Percentiles rank a stretch among this genome's conserved stretches.
These are phyloP conservation scores for Filobasidium wieringae DNA, from an alignment of 768 basidiomycete species.

Conservation along the genomic window DNA sequence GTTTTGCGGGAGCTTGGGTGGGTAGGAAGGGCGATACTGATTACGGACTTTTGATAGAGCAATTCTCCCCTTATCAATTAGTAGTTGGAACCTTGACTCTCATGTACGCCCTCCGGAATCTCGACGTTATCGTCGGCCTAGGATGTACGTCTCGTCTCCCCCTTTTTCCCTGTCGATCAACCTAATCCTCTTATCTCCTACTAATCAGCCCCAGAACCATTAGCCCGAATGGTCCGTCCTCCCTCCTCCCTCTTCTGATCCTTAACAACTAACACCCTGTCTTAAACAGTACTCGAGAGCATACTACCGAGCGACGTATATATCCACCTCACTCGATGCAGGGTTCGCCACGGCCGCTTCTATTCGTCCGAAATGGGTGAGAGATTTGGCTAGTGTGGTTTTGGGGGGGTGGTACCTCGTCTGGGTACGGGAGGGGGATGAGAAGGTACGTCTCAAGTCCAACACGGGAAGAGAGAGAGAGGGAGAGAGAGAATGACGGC, in stretches of 20 bases:
- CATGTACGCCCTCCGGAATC: conserved; percentile 69
- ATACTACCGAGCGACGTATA: conserved; percentile 93
- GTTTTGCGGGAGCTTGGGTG: background rate
- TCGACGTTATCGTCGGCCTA: conserved; percentile 74
- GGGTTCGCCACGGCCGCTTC: conserved; percentile 93
- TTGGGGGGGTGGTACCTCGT: conserved; percentile 84
- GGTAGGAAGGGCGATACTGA: background rate
- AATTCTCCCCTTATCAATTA: conserved; percentile 94
- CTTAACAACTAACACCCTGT: background rate
- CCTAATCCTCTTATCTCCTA: background rate
- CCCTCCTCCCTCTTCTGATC: background rate
- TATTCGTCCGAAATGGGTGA: conserved; percentile 80
- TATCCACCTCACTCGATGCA: conserved; percentile 85
- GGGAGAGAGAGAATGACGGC: background rate
- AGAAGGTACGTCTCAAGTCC: conserved; percentile 56
- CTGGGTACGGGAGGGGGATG: conserved; percentile 82
- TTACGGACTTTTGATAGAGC: conserved; percentile 43
- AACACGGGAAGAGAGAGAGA: background rate
- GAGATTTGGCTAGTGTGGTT: conserved; percentile 70
- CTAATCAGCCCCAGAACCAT: conserved; percentile 73
- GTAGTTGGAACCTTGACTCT: conserved; percentile 72
- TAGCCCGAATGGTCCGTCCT: conserved; percentile 64
- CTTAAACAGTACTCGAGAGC: conserved; percentile 65
- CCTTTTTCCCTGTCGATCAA: background rate
- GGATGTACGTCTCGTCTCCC: conserved; percentile 54